These are phyloP conservation scores for Aspergillus ostianus DNA, from an alignment of 495 filamentous ascomycete genomes.

Conservation along the genomic window DNA sequence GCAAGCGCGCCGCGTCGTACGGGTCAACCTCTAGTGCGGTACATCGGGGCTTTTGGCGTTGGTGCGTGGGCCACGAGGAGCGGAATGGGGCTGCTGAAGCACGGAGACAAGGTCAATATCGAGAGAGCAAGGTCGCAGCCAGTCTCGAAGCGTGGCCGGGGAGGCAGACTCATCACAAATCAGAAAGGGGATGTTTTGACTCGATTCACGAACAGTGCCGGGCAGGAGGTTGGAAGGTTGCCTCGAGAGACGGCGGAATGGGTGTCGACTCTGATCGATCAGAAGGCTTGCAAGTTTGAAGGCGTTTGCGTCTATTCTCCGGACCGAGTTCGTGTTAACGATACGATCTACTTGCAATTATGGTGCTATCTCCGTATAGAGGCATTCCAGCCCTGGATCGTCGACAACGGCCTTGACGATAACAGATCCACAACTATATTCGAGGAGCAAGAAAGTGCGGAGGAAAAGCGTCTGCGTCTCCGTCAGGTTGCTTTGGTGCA, in stretches of 20 bases:
- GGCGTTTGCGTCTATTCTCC: conserved; percentile 88
- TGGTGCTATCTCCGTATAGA: conserved; percentile 70
- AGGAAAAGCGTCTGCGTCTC: conserved; percentile 81
- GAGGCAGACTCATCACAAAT: conserved; percentile 48
- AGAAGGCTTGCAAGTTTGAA: conserved; percentile 84
- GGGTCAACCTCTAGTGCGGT: conserved; percentile 63
- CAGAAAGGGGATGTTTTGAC: conserved; percentile 80
- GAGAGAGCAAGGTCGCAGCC: conserved; percentile 77
- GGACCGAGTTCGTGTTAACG: conserved; percentile 80
- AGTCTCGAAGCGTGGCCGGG: conserved; percentile 50
- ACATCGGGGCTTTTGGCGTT: conserved; percentile 89
- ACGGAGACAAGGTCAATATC: conserved; percentile 77
- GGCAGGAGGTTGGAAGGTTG: conserved; percentile 84
- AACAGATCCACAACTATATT: conserved; percentile 72
- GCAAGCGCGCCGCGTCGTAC: conserved; percentile 19
- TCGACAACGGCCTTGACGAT: conserved; percentile 57
- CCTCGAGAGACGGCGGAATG: conserved; percentile 88
- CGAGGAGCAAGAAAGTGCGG: conserved; percentile 78
- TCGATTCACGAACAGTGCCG: conserved; percentile 79
- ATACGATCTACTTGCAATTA: conserved; percentile 88
- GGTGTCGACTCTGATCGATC: conserved; percentile 91
- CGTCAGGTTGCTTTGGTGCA: conserved; percentile 85
- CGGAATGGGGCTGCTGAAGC: conserved; percentile 66
- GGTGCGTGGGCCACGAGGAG: conserved; percentile 91
- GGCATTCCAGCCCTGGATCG: conserved; percentile 64